phyloP scores from a whole-genome alignment of 306 rosid species.

The Vigna reflexopilosa region DNA sequence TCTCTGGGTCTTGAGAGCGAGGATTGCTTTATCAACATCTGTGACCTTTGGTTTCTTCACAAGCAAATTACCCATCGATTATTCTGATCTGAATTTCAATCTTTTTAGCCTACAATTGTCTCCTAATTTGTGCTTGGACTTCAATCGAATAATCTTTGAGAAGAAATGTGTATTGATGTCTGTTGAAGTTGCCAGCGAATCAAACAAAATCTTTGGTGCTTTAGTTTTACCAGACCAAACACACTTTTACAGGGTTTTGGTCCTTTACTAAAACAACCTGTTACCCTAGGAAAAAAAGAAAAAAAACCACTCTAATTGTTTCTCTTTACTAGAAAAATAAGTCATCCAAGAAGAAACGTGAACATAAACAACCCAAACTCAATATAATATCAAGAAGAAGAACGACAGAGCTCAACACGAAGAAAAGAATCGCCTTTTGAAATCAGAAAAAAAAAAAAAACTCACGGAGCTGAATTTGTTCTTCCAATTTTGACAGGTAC shows the following conservation, averaged over 20 bases:
- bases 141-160: neutral
- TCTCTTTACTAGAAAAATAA: neutral
- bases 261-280: neutral
- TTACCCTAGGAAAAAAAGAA: neutral
- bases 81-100: constrained; percentile 19
- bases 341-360: constrained; percentile 5
- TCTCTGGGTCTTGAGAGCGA: constrained; percentile 92
- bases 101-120: neutral
- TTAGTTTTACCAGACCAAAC: neutral
- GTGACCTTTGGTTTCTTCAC: constrained; percentile 97
- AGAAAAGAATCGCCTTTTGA: neutral
- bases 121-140: neutral
- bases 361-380: neutral
- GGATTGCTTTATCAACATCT: constrained; percentile 95
- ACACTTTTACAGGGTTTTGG: constrained; percentile 20
- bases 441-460: neutral
- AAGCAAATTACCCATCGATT: constrained; percentile 84
- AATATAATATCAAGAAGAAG: neutral
- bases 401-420: neutral
- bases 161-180: no score
- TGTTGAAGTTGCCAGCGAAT: neutral
- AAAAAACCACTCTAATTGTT: neutral
- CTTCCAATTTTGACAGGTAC: constrained; percentile 58
- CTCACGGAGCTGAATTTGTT: constrained; percentile 67
- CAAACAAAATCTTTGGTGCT: neutral